Percentiles rank a stretch among this genome's conserved stretches.
These are phyloP conservation scores for Fusarium xyrophilum DNA, from an alignment of 2,329 filamentous ascomycete species.

Conservation along the genomic window DNA sequence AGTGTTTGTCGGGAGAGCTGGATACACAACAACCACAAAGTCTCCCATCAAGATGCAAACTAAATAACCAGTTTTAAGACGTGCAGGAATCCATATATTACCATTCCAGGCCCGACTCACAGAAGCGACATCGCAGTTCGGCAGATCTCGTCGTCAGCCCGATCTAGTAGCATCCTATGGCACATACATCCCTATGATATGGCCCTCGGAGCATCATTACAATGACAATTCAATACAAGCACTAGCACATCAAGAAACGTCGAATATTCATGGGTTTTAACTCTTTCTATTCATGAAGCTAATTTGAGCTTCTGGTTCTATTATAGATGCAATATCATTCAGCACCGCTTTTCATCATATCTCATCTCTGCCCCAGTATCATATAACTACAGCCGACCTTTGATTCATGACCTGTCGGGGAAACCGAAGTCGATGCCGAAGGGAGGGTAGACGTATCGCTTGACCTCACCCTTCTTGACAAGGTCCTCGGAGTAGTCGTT, in stretches of 20 bases:
- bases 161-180: background rate
- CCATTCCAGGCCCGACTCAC: background rate
- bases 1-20: background rate
- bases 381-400: constrained; percentile 19
- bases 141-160: background rate
- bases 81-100: background rate
- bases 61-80: background rate
- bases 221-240: background rate
- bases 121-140: too few species aligned
- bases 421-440: constrained; percentile 75
- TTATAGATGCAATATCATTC: constrained; percentile 8
- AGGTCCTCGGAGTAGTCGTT: constrained; percentile 62
- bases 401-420: constrained; percentile 64
- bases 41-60: background rate
- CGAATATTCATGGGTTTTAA: background rate
- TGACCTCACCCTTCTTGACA: constrained; percentile 57
- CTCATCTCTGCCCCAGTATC: background rate
- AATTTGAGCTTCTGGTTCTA: constrained; percentile 5
- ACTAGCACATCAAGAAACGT: background rate
- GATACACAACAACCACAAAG: background rate
- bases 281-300: constrained; percentile 1
- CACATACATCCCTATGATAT: too few species aligned
- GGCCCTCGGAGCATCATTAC: background rate
- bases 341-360: constrained; percentile 16
- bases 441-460: constrained; percentile 72